Conservation (phyloP, 192 early-diverging fungal genomes). For the Backusella luteola region DNA sequence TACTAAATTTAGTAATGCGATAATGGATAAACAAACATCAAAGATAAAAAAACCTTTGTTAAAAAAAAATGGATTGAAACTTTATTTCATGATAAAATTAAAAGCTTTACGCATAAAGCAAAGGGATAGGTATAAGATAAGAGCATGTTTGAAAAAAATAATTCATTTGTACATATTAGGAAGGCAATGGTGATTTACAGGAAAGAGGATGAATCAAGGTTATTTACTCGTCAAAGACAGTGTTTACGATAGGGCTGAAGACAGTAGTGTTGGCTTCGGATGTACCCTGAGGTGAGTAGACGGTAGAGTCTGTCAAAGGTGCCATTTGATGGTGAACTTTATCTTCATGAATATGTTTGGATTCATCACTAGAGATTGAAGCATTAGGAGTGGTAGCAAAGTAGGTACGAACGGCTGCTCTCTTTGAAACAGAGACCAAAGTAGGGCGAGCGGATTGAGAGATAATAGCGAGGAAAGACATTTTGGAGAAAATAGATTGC, state of each 20-base stretch:
- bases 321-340: conserved; percentile 17
- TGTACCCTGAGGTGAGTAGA: conserved; percentile 17
- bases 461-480: not conserved
- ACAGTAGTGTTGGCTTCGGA: not conserved
- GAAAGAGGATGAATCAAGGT: not conserved
- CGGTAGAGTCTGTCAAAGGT: conserved; percentile 18
- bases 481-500: not conserved
- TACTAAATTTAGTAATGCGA: not conserved
- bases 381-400: not conserved
- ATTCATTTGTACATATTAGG: conserved; percentile 7
- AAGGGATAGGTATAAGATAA: not conserved
- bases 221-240: conserved; percentile 15
- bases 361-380: conserved; percentile 4
- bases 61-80: not conserved
- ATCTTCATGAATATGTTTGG: not conserved
- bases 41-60: not conserved
- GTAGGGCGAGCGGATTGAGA: not conserved
- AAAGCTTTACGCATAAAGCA: not conserved
- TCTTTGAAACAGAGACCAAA: not conserved
- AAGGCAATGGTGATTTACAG: not conserved
- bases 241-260: conserved; percentile 14
- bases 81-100: not conserved
- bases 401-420: not conserved
- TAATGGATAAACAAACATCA: not conserved
- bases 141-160: not conserved